Evolutionary conservation across 768 basidiomycete genomes (phyloP).

Genomic region (Boletus pseudopeckii): DNA sequence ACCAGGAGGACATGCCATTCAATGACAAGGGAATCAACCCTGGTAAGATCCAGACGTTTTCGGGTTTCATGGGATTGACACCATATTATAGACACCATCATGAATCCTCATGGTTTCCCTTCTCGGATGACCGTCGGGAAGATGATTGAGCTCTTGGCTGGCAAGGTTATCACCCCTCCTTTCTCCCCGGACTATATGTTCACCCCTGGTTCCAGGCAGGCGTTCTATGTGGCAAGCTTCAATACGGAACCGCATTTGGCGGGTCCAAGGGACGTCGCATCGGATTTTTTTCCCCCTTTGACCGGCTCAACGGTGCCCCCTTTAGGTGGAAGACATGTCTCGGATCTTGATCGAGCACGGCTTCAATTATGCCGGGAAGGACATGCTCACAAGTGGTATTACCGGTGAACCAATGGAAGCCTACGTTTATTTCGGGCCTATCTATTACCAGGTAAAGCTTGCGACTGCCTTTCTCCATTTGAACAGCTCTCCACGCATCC

Average conservation of each 20-base stretch:
- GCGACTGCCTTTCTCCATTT: slow-evolving; percentile 3
- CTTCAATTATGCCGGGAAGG: slow-evolving; percentile 98
- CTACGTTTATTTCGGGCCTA: slow-evolving; percentile 98
- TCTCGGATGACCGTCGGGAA: slow-evolving; percentile 99
- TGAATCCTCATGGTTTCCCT: slow-evolving; percentile 99
- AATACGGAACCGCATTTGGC: slow-evolving; percentile 95
- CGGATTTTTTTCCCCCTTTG: neutral
- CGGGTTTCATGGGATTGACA: slow-evolving; percentile 10
- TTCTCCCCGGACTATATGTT: slow-evolving; percentile 1
- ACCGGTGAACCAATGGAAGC: slow-evolving; percentile 96
- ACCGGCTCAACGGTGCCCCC: slow-evolving; percentile 6
- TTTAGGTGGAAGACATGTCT: slow-evolving; percentile 95
- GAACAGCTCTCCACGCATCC: slow-evolving; percentile 1
- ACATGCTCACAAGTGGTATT: slow-evolving; percentile 97
- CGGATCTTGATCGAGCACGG: slow-evolving; percentile 92
- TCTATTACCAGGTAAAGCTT: slow-evolving; percentile 84
- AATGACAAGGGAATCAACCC: slow-evolving; percentile 96
- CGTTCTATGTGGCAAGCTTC: slow-evolving; percentile 82
- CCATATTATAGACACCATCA: slow-evolving; percentile 79
- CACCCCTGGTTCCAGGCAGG: slow-evolving; percentile 60
- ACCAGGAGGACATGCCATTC: slow-evolving; percentile 99
- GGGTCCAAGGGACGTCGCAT: slow-evolving; percentile 75
- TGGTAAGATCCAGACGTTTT: slow-evolving; percentile 44
- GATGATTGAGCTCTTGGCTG: slow-evolving; percentile 97
- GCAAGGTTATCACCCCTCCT: slow-evolving; percentile 57